A percentile compares a stretch with the other conserved stretches of the same genome.
phyloP scores from a whole-genome alignment of 2,329 filamentous ascomycete species.

The Nothomitra cinnamomea region DNA sequence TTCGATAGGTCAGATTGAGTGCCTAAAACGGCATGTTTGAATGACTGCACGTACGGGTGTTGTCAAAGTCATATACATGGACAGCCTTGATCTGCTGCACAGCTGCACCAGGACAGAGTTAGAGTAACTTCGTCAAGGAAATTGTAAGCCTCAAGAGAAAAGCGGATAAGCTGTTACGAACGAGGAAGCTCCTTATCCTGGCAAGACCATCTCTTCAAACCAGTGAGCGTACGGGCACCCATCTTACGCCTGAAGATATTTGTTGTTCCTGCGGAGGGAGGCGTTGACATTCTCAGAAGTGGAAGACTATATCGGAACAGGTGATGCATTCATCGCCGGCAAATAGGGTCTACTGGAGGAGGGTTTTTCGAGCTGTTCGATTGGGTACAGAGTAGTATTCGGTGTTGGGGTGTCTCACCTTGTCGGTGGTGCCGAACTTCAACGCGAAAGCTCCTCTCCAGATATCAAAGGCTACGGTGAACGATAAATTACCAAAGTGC shows the following conservation, averaged over 20 bases:
- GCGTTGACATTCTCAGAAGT: neutral
- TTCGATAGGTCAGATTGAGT: slow-evolving; percentile 12
- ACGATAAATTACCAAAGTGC: no score
- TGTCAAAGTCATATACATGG: slow-evolving; percentile 96
- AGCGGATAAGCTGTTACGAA: slow-evolving; percentile 20
- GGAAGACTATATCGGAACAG: no score
- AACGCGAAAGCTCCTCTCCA: no score
- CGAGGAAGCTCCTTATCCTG: slow-evolving; percentile 53
- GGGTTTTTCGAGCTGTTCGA: no score
- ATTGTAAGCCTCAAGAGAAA: slow-evolving; percentile 1
- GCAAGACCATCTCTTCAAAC: slow-evolving; percentile 72
- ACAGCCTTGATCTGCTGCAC: slow-evolving; percentile 57
- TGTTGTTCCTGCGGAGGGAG: neutral
- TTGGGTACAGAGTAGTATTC: no score
- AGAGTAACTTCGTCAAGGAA: neutral
- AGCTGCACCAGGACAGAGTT: slow-evolving; percentile 21
- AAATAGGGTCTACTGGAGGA: no score
- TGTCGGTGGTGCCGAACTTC: no score
- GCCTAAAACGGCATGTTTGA: slow-evolving; percentile 4
- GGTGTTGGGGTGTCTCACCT: no score
- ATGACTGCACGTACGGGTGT: slow-evolving; percentile 48
- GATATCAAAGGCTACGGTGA: no score
- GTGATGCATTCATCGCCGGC: no score
- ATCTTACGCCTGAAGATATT: slow-evolving; percentile 8
- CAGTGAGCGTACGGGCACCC: slow-evolving; percentile 43